Conservation (phyloP, 176 grass and related monocot genomes). For the Rhipidocladum racemiflorum region DNA sequence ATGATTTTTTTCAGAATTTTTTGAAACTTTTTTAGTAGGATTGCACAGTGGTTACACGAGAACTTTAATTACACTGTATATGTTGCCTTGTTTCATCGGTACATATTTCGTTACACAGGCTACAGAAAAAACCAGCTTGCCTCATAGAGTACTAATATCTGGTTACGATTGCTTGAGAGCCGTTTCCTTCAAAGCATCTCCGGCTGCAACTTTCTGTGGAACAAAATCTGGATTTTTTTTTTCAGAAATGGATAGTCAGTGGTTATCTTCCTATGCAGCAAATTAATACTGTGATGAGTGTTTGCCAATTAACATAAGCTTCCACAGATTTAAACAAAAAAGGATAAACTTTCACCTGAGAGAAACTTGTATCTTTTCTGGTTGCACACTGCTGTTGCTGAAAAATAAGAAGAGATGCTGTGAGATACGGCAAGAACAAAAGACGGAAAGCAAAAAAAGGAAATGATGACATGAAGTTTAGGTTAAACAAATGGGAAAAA, state of each 20-base stretch:
- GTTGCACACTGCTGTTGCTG: conserved; percentile 59
- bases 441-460: background rate
- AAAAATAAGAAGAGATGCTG: conserved; percentile 1
- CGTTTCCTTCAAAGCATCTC: conserved; percentile 52
- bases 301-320: background rate
- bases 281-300: background rate
- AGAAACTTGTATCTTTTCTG: conserved; percentile 74
- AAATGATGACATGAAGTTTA: background rate
- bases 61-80: too few species aligned
- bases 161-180: background rate
- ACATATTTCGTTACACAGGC: background rate
- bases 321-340: background rate
- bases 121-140: background rate
- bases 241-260: background rate
- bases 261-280: background rate
- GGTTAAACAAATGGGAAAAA: background rate
- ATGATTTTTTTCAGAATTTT: too few species aligned
- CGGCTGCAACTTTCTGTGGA: conserved; percentile 53
- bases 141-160: background rate
- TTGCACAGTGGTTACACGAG: too few species aligned
- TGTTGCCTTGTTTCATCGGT: too few species aligned
- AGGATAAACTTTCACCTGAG: conserved; percentile 49
- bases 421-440: conserved; percentile 12
- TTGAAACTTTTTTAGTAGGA: too few species aligned
- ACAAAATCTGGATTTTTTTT: conserved; percentile 58